Conservation (phyloP, 2,329 filamentous ascomycete genomes). For the Aspergillus spinulosporus region DNA sequence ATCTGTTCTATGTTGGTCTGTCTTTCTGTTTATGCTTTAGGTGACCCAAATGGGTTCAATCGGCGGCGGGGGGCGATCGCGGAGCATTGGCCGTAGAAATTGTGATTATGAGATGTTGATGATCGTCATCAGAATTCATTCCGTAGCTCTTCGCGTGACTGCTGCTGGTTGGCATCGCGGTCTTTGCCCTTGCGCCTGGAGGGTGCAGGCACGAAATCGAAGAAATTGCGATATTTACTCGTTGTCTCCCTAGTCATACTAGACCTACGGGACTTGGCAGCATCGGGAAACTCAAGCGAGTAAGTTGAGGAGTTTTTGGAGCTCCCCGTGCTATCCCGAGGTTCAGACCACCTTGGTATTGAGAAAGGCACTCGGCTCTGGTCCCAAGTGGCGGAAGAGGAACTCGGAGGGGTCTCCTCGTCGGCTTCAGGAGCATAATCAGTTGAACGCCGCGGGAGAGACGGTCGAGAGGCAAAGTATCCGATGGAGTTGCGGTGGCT, state of each 20-base stretch:
- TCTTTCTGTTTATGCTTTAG: neutral
- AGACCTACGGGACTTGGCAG: constrained; percentile 37
- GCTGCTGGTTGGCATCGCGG: constrained; percentile 36
- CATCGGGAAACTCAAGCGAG: constrained; percentile 43
- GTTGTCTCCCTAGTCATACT: constrained; percentile 42
- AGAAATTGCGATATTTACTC: constrained; percentile 43
- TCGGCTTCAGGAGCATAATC: constrained; percentile 40
- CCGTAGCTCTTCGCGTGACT: constrained; percentile 37
- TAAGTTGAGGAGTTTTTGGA: constrained; percentile 51
- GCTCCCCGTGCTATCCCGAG: constrained; percentile 44
- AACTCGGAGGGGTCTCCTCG: constrained; percentile 49
- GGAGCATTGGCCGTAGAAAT: neutral
- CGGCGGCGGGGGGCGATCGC: neutral
- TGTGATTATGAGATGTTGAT: neutral
- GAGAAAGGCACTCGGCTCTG: constrained; percentile 43
- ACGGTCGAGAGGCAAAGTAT: constrained; percentile 41
- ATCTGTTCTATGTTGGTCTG: constrained; percentile 5
- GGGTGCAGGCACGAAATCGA: constrained; percentile 46
- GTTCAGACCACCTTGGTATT: constrained; percentile 42
- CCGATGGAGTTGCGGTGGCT: constrained; percentile 45
- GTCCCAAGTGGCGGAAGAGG: constrained; percentile 47
- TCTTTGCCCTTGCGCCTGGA: constrained; percentile 45
- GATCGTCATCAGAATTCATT: constrained; percentile 30
- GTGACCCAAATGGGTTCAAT: neutral
- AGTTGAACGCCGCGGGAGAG: constrained; percentile 42